Evolutionary conservation across 2,329 filamentous ascomycete genomes (phyloP).

Genomic region (Cordyceps cateniannulata): DNA sequence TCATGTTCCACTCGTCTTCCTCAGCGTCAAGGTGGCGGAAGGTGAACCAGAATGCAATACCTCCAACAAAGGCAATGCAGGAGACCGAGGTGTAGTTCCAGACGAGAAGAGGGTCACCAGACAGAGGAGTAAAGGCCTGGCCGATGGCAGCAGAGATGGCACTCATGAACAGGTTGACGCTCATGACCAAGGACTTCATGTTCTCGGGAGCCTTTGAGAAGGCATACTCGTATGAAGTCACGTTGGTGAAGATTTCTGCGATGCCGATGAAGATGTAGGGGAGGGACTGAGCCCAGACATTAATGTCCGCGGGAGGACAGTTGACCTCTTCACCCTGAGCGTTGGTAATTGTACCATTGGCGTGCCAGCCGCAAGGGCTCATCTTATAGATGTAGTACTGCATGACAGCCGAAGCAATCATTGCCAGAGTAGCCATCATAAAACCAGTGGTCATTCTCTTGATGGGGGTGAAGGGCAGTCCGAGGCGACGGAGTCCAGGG

Average conservation of each 20-base stretch:
- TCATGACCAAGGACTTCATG: conserved; percentile 72
- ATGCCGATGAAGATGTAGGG: conserved; percentile 46
- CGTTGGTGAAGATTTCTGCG: conserved; percentile 48
- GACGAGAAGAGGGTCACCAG: conserved; percentile 57
- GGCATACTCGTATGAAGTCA: conserved; percentile 65
- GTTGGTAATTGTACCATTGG: conserved; percentile 27
- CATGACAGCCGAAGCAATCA: conserved; percentile 51
- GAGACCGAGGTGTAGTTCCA: conserved; percentile 67
- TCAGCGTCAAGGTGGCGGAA: conserved; percentile 58
- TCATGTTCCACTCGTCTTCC: conserved; percentile 64
- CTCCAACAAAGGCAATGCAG: conserved; percentile 55
- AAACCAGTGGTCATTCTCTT: conserved; percentile 70
- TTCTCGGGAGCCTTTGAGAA: conserved; percentile 72
- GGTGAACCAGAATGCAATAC: conserved; percentile 60
- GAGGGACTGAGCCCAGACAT: conserved; percentile 53
- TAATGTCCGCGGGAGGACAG: conserved; percentile 55
- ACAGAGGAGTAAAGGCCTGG: conserved; percentile 59
- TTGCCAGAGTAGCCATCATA: conserved; percentile 55
- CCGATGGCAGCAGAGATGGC: conserved; percentile 64
- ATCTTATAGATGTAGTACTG: conserved; percentile 58
- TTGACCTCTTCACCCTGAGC: conserved; percentile 25
- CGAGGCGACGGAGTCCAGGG: conserved; percentile 56
- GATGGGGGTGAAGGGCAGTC: conserved; percentile 65
- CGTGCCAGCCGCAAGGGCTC: conserved; percentile 52
- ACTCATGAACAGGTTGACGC: conserved; percentile 63